These are phyloP conservation scores for Suillus weaverae DNA, from an alignment of 768 basidiomycete species.

Conservation along the genomic window DNA sequence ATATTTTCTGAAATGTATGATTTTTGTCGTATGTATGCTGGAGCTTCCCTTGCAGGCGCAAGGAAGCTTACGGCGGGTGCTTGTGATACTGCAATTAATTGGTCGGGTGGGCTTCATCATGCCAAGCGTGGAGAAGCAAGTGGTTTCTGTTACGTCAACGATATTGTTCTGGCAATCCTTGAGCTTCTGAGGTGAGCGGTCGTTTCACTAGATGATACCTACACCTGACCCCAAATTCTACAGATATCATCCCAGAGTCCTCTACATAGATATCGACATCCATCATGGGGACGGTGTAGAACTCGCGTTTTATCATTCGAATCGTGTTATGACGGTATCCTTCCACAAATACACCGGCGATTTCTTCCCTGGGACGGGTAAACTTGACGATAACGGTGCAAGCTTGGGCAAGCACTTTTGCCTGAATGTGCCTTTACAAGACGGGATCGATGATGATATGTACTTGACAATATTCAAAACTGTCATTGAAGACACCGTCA, in stretches of 20 bases:
- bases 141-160: constrained; percentile 98
- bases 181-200: constrained; percentile 76
- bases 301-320: constrained; percentile 95
- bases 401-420: constrained; percentile 93
- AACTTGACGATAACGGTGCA: constrained; percentile 87
- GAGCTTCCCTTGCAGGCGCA: constrained; percentile 88
- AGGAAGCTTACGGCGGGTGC: constrained; percentile 80
- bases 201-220: neutral
- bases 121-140: constrained; percentile 98
- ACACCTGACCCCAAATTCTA: neutral
- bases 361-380: constrained; percentile 98
- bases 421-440: constrained; percentile 91
- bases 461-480: constrained; percentile 95
- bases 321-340: constrained; percentile 98
- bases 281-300: constrained; percentile 99
- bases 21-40: constrained; percentile 93
- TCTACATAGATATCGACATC: constrained; percentile 99
- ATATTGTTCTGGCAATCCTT: constrained; percentile 91
- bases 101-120: constrained; percentile 98
- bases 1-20: constrained; percentile 94
- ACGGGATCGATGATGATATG: constrained; percentile 97
- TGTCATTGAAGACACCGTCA: constrained; percentile 92
- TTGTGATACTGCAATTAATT: constrained; percentile 97
- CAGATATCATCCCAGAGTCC: constrained; percentile 89
- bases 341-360: constrained; percentile 99